Conservation (phyloP, 2,329 filamentous ascomycete species). For the Penicillium rolfsii region DNA sequence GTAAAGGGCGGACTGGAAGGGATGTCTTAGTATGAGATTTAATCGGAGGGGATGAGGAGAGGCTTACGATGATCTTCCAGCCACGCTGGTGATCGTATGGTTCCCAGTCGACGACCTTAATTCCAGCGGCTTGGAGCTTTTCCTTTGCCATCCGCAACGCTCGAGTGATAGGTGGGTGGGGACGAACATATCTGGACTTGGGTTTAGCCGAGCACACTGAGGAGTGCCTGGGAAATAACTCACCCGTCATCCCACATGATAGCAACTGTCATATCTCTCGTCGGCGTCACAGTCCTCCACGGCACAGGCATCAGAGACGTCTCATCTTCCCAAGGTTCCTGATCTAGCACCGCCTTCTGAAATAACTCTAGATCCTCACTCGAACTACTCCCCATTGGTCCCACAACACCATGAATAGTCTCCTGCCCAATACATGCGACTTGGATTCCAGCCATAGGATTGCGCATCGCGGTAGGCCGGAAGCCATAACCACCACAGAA, state of each 20-base stretch:
- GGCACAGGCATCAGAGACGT: conserved; percentile 47
- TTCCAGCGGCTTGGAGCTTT: conserved; percentile 48
- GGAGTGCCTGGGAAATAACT: neutral
- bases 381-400: conserved; percentile 33
- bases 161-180: conserved; percentile 58
- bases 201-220: neutral
- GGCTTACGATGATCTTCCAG: conserved; percentile 41
- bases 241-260: conserved; percentile 67
- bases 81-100: conserved; percentile 40
- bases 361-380: conserved; percentile 44
- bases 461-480: conserved; percentile 44
- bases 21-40: conserved; percentile 21
- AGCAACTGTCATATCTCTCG: conserved; percentile 49
- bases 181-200: conserved; percentile 55
- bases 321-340: conserved; percentile 50
- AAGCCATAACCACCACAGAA: conserved; percentile 52
- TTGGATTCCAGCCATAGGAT: conserved; percentile 37
- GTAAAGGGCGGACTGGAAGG: conserved; percentile 48
- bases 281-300: conserved; percentile 40
- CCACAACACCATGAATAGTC: conserved; percentile 42
- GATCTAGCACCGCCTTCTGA: conserved; percentile 42
- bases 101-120: conserved; percentile 47
- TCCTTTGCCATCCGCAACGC: conserved; percentile 26
- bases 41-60: no score
- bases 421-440: conserved; percentile 40